Evolutionary conservation across 2,329 filamentous ascomycete species (phyloP), one percentile per base, ranked within the genome.

Genomic region (Colletotrichum melonis): DNA sequence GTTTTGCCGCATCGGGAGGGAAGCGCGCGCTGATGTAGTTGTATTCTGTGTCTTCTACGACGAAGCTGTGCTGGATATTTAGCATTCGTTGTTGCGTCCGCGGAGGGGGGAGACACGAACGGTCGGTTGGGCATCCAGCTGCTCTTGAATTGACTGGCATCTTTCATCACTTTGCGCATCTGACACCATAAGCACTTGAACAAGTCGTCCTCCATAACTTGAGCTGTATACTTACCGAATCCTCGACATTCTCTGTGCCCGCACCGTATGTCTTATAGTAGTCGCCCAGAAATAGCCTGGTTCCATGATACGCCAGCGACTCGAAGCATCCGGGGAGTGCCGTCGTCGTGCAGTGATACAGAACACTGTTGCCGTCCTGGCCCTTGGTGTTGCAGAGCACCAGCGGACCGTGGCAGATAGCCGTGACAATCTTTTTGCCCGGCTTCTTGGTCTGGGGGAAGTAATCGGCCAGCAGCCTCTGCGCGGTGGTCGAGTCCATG

Each of bases 251-350:
- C 42, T 86, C 85, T 72, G 85, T 87, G 0, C 86, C 84, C 3
- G 84, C 84, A 1, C 88, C 88, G 68, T 88, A 89, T 2, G 87
- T 89, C 82, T 89, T 89, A 78, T 89, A 89, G 75, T 89, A 89
- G 68, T 89, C 88, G 3, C 87, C 88, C 14, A 89, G 77, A 55
- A 88, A 85, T 2, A 80, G 78, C 49, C 86, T 80, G 3, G 88
- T 89, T 4, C 82, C 81, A 83, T 86, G 87, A 72, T 85, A 89
- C 1, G 85, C 85, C 22, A 81, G 65, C 74, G 86, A 84, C 77
- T 89, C 88, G 76, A 88, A 88, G 28, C 81, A 78, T 0, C 82
- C 82, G 0, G 87, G 87, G 57, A 89, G 78, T 0, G 87, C 83
- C 1, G 88, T 88, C 6, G 87, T 89, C 4, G 76, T 78, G 73